phyloP scores from a whole-genome alignment of 352 stramenopile genomes.

The Pythium oligandrum region DNA sequence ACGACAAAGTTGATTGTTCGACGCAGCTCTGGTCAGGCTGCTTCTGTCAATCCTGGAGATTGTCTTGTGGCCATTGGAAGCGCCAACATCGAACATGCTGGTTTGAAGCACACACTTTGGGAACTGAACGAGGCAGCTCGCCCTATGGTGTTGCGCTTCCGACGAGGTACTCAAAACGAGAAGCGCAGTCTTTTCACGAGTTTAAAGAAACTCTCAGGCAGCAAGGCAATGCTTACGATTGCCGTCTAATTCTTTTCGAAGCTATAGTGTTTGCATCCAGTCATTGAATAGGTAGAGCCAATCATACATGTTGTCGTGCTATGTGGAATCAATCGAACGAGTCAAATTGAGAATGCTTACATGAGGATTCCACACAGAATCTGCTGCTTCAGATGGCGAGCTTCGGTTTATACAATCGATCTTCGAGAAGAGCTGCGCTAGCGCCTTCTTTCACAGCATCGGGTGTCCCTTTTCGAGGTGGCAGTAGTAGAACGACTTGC shows the following conservation, averaged over 20 bases:
- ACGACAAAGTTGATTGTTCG: slow-evolving; percentile 72
- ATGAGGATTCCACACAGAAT: too few relatives aligned
- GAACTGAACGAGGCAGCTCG: slow-evolving; percentile 71
- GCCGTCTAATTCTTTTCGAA: slow-evolving; percentile 5
- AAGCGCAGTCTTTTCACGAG: slow-evolving; percentile 73
- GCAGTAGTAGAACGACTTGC: slow-evolving; percentile 55
- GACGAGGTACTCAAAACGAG: slow-evolving; percentile 66
- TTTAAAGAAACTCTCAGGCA: slow-evolving; percentile 28
- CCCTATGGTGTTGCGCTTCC: slow-evolving; percentile 75
- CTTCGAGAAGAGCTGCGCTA: too few relatives aligned
- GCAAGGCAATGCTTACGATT: slow-evolving; percentile 16
- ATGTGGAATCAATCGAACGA: too few relatives aligned
- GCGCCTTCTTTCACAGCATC: slow-evolving; percentile 40
- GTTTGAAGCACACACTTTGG: slow-evolving; percentile 83
- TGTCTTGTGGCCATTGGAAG: slow-evolving; percentile 77
- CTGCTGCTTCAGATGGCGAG: too few relatives aligned
- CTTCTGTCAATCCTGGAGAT: slow-evolving; percentile 76
- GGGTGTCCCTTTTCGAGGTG: slow-evolving; percentile 71
- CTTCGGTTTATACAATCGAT: too few relatives aligned
- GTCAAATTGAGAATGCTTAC: too few relatives aligned
- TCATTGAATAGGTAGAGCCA: too few relatives aligned
- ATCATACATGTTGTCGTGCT: too few relatives aligned
- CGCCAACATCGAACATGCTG: slow-evolving; percentile 79
- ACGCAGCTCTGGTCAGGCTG: slow-evolving; percentile 61
- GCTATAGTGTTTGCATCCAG: too few relatives aligned